Conservation (phyloP, 2,329 filamentous ascomycete species). For the Pseudogymnoascus sp. region DNA sequence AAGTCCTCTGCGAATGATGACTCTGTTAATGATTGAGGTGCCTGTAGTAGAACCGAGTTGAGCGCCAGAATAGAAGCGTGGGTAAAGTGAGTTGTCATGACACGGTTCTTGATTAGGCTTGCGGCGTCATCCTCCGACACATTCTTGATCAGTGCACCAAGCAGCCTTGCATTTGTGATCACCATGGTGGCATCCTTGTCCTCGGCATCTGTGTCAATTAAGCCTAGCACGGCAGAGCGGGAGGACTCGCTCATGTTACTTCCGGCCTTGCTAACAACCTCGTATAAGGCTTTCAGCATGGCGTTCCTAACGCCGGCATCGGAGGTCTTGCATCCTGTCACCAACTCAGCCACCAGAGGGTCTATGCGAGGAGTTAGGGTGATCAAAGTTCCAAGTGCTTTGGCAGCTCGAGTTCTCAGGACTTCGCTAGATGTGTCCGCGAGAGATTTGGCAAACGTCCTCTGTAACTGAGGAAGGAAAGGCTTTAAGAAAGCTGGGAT, state of each 20-base stretch:
- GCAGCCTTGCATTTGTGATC: constrained; percentile 81
- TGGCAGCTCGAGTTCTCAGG: constrained; percentile 78
- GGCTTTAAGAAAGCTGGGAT: constrained; percentile 93
- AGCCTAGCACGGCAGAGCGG: constrained; percentile 70
- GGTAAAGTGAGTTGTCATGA: constrained; percentile 68
- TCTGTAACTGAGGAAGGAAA: constrained; percentile 91
- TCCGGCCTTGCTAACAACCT: constrained; percentile 92
- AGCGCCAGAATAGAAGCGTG: constrained; percentile 76
- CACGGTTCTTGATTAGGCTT: constrained; percentile 56
- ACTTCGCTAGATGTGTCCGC: constrained; percentile 89
- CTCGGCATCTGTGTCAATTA: constrained; percentile 80
- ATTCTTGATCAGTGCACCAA: constrained; percentile 84
- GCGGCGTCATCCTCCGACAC: constrained; percentile 64
- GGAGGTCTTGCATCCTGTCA: constrained; percentile 87
- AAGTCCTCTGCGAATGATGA: constrained; percentile 63
- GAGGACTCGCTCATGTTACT: constrained; percentile 91
- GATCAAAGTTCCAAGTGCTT: constrained; percentile 89
- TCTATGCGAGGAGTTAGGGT: constrained; percentile 93
- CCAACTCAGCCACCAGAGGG: constrained; percentile 82
- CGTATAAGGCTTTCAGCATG: constrained; percentile 94
- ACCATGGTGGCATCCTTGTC: constrained; percentile 70
- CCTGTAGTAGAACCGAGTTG: constrained; percentile 81
- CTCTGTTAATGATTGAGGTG: constrained; percentile 60
- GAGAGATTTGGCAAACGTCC: constrained; percentile 92
- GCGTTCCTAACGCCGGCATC: constrained; percentile 84